Base-by-base conservation (phyloP, 164 flowering plant genomes). In the Akebia trifoliata region DNA sequence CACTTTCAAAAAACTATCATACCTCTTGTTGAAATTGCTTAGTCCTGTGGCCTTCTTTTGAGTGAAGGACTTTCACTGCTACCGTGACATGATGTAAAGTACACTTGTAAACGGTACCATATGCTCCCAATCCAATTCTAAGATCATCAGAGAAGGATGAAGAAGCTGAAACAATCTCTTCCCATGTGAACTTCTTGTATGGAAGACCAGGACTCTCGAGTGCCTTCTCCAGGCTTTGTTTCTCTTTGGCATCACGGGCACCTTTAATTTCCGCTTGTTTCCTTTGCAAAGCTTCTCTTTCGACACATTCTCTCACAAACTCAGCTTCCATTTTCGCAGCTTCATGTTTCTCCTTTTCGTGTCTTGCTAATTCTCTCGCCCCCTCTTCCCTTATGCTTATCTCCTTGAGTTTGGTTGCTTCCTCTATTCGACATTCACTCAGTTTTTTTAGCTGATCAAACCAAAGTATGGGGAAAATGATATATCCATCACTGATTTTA, bases 1-100 rank as follows among this genome's bases (percentile, higher is more conserved):
- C 25, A 4, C 8, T 15, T 36, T 17, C 15, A 8, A 40, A 20
- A 38, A 50, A 51, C 17, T 46, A 34, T 22, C 50, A 22, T 72
- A 86, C 98, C 96, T 92, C 98, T 50, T 82, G 85, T 53, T 72
- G 86, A 66, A 88, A 92, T 70, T 92, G 82, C 70, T 75, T 81
- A 46, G 57, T 64, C 21, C 60, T 63, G n/a, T 58, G 60, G 30
- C 43, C 72, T 43, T 78, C 92, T 49, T 60, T 63, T 17, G 88
- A 60, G 69, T 79, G 90, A 34, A 86, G 85, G 63, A 86, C 80
- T 69, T 92, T 92, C 18, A 85, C 90, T 8, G 96, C 98, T 14
- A 74, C 90, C 38, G 75, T 65, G 6, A 85, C 79, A 49, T 88
- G 83, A 62, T 77, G 81, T 57, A 92, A 71, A 56, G 30, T 77